phyloP scores from a whole-genome alignment of 257 asterid species.

The Nicotiana sylvestris region DNA sequence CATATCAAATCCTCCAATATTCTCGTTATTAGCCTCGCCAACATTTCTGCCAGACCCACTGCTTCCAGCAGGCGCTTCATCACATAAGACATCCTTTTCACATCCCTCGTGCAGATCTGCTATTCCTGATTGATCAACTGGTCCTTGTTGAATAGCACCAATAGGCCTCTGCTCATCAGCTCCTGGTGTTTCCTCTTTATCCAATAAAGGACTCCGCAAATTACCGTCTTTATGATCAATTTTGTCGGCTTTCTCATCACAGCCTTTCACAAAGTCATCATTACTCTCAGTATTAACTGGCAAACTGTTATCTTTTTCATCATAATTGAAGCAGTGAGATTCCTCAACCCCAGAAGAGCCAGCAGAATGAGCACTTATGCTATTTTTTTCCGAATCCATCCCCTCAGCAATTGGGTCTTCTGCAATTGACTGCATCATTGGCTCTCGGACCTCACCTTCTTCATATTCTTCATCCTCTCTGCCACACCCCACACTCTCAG shows the following conservation, averaged over 20 bases:
- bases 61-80: constrained; percentile 30
- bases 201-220: constrained; percentile 26
- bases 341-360: constrained; percentile 27
- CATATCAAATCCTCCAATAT: constrained; percentile 26
- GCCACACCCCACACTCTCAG: constrained; percentile 17
- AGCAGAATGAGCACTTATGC: constrained; percentile 23
- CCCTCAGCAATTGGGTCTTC: constrained; percentile 31
- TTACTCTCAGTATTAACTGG: constrained; percentile 26
- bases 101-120: constrained; percentile 24
- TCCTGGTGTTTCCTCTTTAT: constrained; percentile 24
- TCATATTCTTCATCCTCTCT: constrained; percentile 76
- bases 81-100: constrained; percentile 29
- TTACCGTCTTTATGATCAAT: constrained; percentile 16
- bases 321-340: constrained; percentile 15
- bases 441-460: constrained; percentile 88
- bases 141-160: constrained; percentile 24
- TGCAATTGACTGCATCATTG: constrained; percentile 23
- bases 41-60: constrained; percentile 24
- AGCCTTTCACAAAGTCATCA: constrained; percentile 24
- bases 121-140: constrained; percentile 24
- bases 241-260: constrained; percentile 29
- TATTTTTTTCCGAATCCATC: constrained; percentile 19
- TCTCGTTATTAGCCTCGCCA: constrained; percentile 32
- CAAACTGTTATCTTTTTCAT: constrained; percentile 22
- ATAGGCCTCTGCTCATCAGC: constrained; percentile 29